A percentile compares a stretch with the other conserved stretches of the same genome.
These are phyloP conservation scores for Massariosphaeria phaeospora DNA, from an alignment of 495 filamentous ascomycete species.

Conservation along the genomic window DNA sequence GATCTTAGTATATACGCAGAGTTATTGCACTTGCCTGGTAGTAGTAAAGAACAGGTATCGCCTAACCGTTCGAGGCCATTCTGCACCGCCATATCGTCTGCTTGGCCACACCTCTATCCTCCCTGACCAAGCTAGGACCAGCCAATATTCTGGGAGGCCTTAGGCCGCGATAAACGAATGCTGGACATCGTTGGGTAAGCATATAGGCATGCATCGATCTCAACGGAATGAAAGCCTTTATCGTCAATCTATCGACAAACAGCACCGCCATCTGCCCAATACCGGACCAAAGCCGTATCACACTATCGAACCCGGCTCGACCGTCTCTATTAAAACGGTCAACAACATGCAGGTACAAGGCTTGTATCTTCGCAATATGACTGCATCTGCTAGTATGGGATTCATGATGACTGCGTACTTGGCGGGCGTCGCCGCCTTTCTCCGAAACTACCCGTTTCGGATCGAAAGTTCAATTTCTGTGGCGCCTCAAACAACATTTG, in stretches of 20 bases:
- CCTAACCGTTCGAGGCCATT: not conserved
- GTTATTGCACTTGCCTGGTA: not conserved
- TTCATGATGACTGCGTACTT: not conserved
- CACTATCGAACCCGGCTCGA: not conserved
- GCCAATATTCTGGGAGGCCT: not conserved
- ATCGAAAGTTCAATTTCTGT: not conserved
- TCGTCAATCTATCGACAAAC: not conserved
- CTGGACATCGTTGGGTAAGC: not conserved
- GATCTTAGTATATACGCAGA: not conserved
- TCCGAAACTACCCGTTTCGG: not conserved
- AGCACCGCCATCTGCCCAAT: not conserved
- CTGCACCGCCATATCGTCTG: not conserved
- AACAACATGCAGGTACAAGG: not conserved
- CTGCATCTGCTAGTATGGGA: not conserved
- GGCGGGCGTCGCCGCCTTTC: not conserved
- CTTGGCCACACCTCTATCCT: not conserved
- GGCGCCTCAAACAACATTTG: too few species aligned
- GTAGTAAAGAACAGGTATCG: not conserved
- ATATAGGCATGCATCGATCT: not conserved
- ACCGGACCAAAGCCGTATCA: slow-evolving; percentile 5
- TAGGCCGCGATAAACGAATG: not conserved
- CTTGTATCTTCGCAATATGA: not conserved
- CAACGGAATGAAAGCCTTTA: not conserved
- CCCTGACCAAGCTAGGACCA: not conserved
- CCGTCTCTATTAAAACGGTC: not conserved